A percentile compares a stretch with the other conserved stretches of the same genome.
phyloP scores from a whole-genome alignment of 345 rosid genomes.

The Trapa bicornis region DNA sequence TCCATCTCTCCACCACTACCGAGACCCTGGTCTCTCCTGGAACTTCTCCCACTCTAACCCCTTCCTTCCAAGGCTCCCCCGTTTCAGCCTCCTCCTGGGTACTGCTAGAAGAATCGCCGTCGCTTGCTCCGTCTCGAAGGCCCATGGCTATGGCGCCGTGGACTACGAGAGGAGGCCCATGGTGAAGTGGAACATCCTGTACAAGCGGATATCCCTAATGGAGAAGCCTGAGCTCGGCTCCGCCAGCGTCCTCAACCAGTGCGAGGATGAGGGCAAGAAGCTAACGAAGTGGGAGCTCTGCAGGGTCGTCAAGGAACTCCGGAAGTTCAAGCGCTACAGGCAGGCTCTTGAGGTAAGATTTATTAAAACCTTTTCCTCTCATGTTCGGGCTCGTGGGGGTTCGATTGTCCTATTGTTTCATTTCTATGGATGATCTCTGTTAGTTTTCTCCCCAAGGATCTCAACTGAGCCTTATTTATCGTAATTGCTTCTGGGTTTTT shows the following conservation, averaged over 20 bases:
- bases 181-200: slow-evolving; percentile 64
- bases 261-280: slow-evolving; percentile 58
- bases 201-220: slow-evolving; percentile 61
- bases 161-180: slow-evolving; percentile 68
- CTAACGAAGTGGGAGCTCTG: slow-evolving; percentile 83
- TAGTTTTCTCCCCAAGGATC: not conserved
- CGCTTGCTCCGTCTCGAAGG: slow-evolving; percentile 50
- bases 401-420: no score
- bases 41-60: slow-evolving; percentile 28
- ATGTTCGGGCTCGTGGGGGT: not conserved
- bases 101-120: slow-evolving; percentile 7
- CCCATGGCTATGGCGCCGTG: slow-evolving; percentile 60
- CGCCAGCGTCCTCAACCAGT: slow-evolving; percentile 52
- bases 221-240: slow-evolving; percentile 68
- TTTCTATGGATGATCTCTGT: no score
- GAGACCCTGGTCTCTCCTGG: slow-evolving; percentile 29
- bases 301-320: slow-evolving; percentile 77
- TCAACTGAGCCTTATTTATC: no score
- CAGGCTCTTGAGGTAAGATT: slow-evolving; percentile 72
- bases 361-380: not conserved
- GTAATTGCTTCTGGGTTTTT: no score
- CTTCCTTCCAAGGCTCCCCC: slow-evolving; percentile 17
- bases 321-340: slow-evolving; percentile 59
- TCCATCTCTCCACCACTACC: slow-evolving; percentile 32
- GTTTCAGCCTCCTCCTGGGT: slow-evolving; percentile 7